A percentile compares a stretch with the other conserved stretches of the same genome.
These are phyloP conservation scores for Sarcocystis neurona DNA, from an alignment of 169 alveolate genomes.

Conservation along the genomic window DNA sequence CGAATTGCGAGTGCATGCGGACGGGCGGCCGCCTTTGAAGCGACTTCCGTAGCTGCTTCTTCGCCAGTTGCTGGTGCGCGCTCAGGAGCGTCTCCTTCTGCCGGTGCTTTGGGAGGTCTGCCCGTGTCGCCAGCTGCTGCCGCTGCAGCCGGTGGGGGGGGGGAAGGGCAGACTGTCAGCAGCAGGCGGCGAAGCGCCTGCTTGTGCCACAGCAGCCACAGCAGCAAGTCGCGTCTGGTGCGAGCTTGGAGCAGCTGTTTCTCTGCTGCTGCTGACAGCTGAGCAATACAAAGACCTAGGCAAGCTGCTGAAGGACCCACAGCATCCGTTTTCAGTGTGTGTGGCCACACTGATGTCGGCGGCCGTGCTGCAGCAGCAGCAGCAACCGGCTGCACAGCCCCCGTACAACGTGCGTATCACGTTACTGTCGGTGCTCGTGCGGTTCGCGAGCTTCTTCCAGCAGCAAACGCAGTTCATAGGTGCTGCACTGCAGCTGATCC, in stretches of 20 bases:
- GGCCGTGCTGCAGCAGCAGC: neutral
- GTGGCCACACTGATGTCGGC: neutral
- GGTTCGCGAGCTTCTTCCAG: conserved; percentile 1
- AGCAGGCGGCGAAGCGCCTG: neutral
- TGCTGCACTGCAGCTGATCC: conserved; percentile 14
- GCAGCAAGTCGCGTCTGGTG: neutral
- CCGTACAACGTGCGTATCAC: neutral
- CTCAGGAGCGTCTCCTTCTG: neutral
- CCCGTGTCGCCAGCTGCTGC: neutral
- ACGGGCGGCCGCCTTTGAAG: neutral
- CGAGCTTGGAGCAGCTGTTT: neutral
- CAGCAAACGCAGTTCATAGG: neutral
- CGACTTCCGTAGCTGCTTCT: neutral
- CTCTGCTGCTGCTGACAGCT: conserved; percentile 1
- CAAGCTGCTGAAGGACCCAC: neutral
- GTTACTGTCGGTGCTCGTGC: conserved; percentile 10
- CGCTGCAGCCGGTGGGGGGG: no score
- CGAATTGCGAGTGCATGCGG: neutral
- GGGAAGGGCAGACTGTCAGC: no score
- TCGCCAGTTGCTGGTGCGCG: neutral
- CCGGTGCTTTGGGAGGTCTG: neutral
- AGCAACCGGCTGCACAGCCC: neutral
- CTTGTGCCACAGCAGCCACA: neutral
- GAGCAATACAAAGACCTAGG: conserved; percentile 1
- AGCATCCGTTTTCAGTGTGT: neutral